Conservation (phyloP, 2,329 filamentous ascomycete species). For the Colletotrichum navitas region DNA sequence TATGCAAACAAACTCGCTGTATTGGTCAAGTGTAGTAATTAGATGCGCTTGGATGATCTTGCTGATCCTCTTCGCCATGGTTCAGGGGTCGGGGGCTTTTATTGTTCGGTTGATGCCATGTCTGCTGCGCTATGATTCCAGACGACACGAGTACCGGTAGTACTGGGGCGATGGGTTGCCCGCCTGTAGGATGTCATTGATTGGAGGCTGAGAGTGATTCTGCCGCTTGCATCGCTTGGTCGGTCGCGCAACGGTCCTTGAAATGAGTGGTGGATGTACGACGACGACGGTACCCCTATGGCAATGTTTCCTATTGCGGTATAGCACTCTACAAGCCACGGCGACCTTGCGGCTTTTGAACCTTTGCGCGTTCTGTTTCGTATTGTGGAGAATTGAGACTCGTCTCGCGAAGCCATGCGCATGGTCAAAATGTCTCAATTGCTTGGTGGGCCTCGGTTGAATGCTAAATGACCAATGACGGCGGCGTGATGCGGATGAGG, state of each 20-base stretch:
- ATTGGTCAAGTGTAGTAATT: not conserved
- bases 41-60: not conserved
- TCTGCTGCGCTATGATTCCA: not conserved
- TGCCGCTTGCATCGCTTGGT: not conserved
- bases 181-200: not conserved
- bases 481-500: not conserved
- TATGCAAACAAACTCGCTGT: not conserved
- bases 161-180: not conserved
- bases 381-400: constrained; percentile 17
- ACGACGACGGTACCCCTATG: not conserved
- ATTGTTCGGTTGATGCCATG: not conserved
- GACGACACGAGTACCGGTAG: not conserved
- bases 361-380: constrained; percentile 32
- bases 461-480: constrained; percentile 1
- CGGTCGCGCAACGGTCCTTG: not conserved
- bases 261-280: constrained; percentile 12
- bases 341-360: not conserved
- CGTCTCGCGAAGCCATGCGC: not conserved
- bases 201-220: not conserved
- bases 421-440: not conserved
- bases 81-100: not conserved
- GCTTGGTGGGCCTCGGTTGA: not conserved
- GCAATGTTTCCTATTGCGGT: not conserved
- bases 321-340: not conserved
- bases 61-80: not conserved